Evolutionary conservation across 306 rosid species (phyloP).

Genomic region (Citrullus colocynthis): DNA sequence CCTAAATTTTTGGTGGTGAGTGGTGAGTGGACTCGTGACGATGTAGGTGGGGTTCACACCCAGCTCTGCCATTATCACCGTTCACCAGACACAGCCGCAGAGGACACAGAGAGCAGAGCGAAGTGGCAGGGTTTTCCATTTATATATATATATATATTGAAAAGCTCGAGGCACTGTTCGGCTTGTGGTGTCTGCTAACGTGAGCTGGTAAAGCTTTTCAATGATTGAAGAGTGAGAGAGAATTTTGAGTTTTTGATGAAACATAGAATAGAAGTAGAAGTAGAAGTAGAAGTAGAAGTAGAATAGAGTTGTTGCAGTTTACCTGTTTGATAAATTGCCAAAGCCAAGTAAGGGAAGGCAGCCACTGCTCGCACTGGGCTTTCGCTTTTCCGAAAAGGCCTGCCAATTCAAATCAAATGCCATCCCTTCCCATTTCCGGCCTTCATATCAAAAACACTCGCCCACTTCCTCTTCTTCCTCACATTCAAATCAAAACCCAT

Average conservation of each 20-base stretch:
- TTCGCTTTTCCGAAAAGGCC: neutral
- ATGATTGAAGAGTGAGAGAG: neutral
- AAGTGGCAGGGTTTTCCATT: neutral
- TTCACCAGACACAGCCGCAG: neutral
- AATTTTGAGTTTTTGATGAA: too few relatives aligned
- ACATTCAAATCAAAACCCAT: too few relatives aligned
- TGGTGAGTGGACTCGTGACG: neutral
- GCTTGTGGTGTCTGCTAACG: neutral
- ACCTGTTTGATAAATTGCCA: neutral
- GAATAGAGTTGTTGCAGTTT: neutral
- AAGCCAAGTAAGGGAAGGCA: neutral
- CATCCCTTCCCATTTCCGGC: neutral
- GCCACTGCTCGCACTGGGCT: neutral
- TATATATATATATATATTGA: neutral
- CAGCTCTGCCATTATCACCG: neutral
- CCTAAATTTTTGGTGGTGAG: too few relatives aligned
- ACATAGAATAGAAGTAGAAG: neutral
- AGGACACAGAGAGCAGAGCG: neutral
- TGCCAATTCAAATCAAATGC: neutral
- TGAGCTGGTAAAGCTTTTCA: neutral
- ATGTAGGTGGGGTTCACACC: neutral
- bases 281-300: too few relatives aligned
- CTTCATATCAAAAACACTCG: neutral
- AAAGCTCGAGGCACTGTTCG: neutral
- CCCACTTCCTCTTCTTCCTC: too few relatives aligned